Conservation (phyloP, 2,329 filamentous ascomycete genomes). For the Fusarium phyllophilum region DNA sequence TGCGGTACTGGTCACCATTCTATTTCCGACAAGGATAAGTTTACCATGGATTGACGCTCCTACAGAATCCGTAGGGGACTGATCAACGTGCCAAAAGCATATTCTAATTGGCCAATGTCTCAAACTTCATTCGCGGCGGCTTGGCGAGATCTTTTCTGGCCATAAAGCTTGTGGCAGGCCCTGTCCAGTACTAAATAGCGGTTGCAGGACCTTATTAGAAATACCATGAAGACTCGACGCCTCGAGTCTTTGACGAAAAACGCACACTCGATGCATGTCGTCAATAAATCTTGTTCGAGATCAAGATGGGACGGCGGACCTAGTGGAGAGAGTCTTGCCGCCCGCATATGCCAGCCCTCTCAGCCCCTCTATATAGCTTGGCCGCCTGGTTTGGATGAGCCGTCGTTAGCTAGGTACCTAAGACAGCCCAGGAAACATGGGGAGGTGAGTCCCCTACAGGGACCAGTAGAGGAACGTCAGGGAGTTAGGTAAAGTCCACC, state of each 20-base stretch:
- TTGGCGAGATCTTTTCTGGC: slow-evolving; percentile 24
- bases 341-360: slow-evolving; percentile 35
- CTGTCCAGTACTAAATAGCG: neutral
- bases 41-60: neutral
- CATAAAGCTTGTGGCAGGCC: slow-evolving; percentile 14
- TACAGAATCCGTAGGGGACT: slow-evolving; percentile 11
- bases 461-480: too few species aligned
- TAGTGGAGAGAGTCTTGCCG: slow-evolving; percentile 31
- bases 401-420: too few species aligned
- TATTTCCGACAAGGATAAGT: neutral
- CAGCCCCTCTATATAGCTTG: slow-evolving; percentile 12
- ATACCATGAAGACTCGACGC: neutral
- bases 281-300: neutral
- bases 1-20: neutral
- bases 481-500: too few species aligned
- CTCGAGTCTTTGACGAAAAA: neutral
- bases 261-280: neutral
- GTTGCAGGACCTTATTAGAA: slow-evolving; percentile 15
- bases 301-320: slow-evolving; percentile 28
- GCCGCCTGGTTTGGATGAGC: neutral
- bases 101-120: slow-evolving; percentile 29
- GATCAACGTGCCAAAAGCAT: slow-evolving; percentile 33
- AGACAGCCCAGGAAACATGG: too few species aligned
- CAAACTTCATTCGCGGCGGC: slow-evolving; percentile 18
- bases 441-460: too few species aligned